These are phyloP conservation scores for Neckera pumila DNA, from an alignment of 225 moss, liverwort and hornwort species.

Conservation along the genomic window DNA sequence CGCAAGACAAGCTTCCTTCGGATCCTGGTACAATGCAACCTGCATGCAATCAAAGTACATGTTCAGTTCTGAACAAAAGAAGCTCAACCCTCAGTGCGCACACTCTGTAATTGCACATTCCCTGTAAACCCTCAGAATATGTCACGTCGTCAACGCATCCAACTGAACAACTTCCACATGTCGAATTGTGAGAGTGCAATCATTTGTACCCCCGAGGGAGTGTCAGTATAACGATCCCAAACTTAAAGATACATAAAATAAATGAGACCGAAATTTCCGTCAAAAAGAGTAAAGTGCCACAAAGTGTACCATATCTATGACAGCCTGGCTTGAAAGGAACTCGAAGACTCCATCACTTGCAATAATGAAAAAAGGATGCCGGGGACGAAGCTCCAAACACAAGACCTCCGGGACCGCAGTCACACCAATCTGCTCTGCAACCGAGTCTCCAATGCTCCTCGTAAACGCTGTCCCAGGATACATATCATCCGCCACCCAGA, in stretches of 20 bases:
- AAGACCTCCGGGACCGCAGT: constrained; percentile 93
- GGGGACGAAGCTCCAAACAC: constrained; percentile 77
- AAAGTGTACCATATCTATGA: constrained; percentile 73
- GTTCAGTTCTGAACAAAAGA: not conserved
- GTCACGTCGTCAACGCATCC: not conserved
- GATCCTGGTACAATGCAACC: constrained; percentile 72
- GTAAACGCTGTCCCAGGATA: constrained; percentile 97
- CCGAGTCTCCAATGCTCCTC: constrained; percentile 81
- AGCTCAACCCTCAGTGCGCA: not conserved
- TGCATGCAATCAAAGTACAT: not conserved
- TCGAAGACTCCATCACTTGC: constrained; percentile 99
- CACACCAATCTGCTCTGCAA: constrained; percentile 90
- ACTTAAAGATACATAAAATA: not conserved
- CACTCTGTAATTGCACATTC: not conserved
- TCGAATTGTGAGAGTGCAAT: not conserved
- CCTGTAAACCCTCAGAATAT: not conserved
- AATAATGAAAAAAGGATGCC: constrained; percentile 87
- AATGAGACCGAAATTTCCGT: not conserved
- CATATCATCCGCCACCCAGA: constrained; percentile 92
- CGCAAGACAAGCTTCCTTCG: constrained; percentile 88
- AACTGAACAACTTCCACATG: not conserved
- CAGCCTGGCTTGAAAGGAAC: constrained; percentile 92
- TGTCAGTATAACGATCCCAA: not conserved
- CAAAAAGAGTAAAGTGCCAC: not conserved
- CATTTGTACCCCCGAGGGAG: not conserved